Evolutionary conservation across 2,329 filamentous ascomycete species (phyloP).

Genomic region (Colletotrichum tabaci): DNA sequence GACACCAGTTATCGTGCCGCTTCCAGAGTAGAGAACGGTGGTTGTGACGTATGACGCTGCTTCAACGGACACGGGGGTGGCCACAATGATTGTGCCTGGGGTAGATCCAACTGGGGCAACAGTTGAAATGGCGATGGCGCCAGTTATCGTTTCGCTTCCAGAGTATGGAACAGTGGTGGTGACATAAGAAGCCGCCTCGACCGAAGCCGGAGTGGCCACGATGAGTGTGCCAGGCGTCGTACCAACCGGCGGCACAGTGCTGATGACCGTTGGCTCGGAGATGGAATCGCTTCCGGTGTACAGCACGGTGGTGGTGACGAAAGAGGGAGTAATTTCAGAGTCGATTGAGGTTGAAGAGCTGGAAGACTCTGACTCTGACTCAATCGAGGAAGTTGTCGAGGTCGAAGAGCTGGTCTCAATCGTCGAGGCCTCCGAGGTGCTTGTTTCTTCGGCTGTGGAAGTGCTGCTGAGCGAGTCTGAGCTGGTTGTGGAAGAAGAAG

Average conservation of each 20-base stretch:
- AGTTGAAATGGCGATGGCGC: conserved; percentile 6
- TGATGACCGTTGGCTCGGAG: neutral
- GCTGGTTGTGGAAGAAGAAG: neutral
- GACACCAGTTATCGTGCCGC: neutral
- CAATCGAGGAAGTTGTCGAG: neutral
- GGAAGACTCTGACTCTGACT: neutral
- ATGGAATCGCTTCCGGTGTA: conserved; percentile 15
- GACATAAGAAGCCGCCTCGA: neutral
- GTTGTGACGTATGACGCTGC: conserved; percentile 5
- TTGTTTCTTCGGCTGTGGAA: neutral
- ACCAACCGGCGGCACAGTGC: neutral
- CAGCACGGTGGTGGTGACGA: conserved; percentile 5
- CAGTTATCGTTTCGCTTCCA: conserved; percentile 5
- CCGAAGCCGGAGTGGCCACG: conserved; percentile 2
- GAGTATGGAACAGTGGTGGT: conserved; percentile 6
- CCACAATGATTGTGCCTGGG: conserved; percentile 3
- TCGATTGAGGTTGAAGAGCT: neutral
- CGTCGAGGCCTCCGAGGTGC: neutral
- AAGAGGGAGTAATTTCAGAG: neutral
- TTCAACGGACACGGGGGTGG: neutral
- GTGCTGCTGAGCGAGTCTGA: neutral
- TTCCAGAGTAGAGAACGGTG: conserved; percentile 11
- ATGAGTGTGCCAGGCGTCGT: neutral
- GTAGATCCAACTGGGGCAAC: neutral
- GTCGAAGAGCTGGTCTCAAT: neutral